Conservation (phyloP, 164 flowering plant species). For the Stephania cephalantha region DNA sequence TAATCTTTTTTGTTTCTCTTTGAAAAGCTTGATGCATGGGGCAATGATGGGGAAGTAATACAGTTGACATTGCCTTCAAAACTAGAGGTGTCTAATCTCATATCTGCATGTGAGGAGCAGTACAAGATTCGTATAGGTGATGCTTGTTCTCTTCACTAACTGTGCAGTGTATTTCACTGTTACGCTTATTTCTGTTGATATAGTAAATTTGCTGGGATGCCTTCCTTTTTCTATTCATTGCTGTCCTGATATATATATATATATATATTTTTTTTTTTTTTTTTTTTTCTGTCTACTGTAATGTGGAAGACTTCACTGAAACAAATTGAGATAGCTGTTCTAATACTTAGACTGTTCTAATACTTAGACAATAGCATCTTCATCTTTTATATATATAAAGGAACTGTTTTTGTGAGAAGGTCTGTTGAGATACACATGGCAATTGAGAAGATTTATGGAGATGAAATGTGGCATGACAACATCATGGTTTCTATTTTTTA, state of each 20-base stretch:
- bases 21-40: conserved; percentile 70
- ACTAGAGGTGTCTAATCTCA: conserved; percentile 41
- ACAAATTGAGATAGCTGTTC: too few species aligned
- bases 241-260: too few species aligned
- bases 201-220: too few species aligned
- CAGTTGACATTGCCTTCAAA: conserved; percentile 65
- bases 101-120: conserved; percentile 37
- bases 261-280: not conserved
- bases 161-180: not conserved
- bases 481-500: too few species aligned
- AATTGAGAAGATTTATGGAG: too few species aligned
- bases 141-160: not conserved
- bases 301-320: not conserved
- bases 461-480: too few species aligned
- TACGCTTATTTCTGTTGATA: not conserved
- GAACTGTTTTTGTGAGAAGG: too few species aligned
- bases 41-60: conserved; percentile 75
- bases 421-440: too few species aligned
- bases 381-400: too few species aligned
- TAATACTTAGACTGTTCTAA: too few species aligned
- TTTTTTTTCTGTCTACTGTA: not conserved
- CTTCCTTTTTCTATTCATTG: too few species aligned
- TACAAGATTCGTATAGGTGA: conserved; percentile 55
- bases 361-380: too few species aligned
- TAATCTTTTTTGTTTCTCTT: conserved; percentile 4